Conservation (phyloP, 108 stramenopile species). For the Cylindrotheca fusiformis region DNA sequence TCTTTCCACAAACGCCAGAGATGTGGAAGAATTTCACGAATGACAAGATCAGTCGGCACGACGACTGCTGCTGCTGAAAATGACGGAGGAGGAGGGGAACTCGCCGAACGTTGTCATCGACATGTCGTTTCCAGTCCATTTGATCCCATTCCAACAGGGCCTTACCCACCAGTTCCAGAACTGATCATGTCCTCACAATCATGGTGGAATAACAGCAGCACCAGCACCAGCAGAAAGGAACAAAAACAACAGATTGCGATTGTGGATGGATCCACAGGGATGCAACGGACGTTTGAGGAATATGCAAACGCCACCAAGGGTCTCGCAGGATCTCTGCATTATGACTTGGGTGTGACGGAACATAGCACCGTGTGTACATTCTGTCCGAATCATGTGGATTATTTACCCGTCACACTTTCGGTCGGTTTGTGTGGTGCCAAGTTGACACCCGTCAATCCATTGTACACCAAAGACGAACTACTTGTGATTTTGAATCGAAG, state of each 20-base stretch:
- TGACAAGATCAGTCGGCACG: no score
- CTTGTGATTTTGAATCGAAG: conserved; percentile 57
- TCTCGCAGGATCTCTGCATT: conserved; percentile 49
- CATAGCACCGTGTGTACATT: conserved; percentile 67
- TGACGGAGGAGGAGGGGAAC: conserved; percentile 21
- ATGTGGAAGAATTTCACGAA: no score
- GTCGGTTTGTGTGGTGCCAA: conserved; percentile 75
- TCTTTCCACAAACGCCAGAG: no score
- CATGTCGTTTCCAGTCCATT: conserved; percentile 49
- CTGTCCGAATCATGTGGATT: conserved; percentile 89
- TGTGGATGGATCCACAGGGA: conserved; percentile 68
- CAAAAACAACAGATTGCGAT: conserved; percentile 66
- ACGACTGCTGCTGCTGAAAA: no score
- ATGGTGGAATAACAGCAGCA: conserved; percentile 2
- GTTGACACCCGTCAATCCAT: conserved; percentile 84
- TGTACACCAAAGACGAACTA: conserved; percentile 69
- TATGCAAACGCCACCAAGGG: conserved; percentile 46
- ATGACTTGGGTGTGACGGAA: conserved; percentile 52
- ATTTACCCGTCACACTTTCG: conserved; percentile 69
- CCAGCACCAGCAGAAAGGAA: neutral
- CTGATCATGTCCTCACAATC: conserved; percentile 47
- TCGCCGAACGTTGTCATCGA: conserved; percentile 31
- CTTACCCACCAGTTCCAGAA: conserved; percentile 48
- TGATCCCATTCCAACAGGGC: conserved; percentile 41
- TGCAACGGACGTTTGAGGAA: conserved; percentile 66